Evolutionary conservation across 2,329 filamentous ascomycete species (phyloP).

Genomic region (Penicillium sp.): DNA sequence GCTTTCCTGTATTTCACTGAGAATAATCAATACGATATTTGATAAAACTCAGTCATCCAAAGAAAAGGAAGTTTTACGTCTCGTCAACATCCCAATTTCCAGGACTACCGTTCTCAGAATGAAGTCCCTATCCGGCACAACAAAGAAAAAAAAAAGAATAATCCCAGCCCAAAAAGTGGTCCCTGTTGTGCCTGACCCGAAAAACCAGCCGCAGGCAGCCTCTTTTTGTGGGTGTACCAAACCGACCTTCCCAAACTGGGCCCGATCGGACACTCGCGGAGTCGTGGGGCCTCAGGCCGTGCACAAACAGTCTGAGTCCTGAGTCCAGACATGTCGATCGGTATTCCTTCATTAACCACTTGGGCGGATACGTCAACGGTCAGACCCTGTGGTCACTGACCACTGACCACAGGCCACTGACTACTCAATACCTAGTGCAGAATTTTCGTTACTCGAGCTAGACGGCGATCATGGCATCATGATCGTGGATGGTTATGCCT

Average conservation of each 20-base stretch:
- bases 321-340: conserved; percentile 11
- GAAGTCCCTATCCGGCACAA: too few relatives aligned
- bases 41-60: too few relatives aligned
- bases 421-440: too few relatives aligned
- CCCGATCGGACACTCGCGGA: not conserved
- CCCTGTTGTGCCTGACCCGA: not conserved
- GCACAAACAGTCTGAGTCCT: conserved; percentile 6
- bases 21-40: too few relatives aligned
- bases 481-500: not conserved
- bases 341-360: conserved; percentile 2
- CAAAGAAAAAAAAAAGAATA: not conserved
- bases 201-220: not conserved
- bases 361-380: conserved; percentile 10
- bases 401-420: too few relatives aligned
- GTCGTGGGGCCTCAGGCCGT: conserved; percentile 1
- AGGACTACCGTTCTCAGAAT: too few relatives aligned
- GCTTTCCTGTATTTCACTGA: too few relatives aligned
- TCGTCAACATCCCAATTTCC: not conserved
- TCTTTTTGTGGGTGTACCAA: not conserved
- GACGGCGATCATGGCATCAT: conserved; percentile 22
- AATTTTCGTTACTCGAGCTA: not conserved
- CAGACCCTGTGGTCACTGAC: conserved; percentile 7
- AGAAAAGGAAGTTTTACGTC: too few relatives aligned
- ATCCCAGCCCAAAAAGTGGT: not conserved
- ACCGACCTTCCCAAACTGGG: conserved; percentile 1